Base-by-base conservation (phyloP, 345 rosid species). In the Nephelium lappaceum region DNA sequence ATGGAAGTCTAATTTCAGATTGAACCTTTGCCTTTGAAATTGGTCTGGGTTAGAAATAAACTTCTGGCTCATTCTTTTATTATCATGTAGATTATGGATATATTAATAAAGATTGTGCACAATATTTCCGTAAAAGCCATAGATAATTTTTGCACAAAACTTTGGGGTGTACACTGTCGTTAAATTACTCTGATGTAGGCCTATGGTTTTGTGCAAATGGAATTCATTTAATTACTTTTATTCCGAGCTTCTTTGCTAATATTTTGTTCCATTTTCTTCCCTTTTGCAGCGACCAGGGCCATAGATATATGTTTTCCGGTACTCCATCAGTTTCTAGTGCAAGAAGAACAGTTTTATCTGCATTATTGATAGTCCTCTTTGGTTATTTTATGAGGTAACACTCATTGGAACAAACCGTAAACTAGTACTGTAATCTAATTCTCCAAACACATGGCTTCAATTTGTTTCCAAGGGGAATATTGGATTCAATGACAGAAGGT, bases 261-360 rank as follows among this genome's bases (percentile, higher is more conserved):
- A 62, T 47, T 77, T 67, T 67, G 10, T 9, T 41, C 14, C 12
- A 67, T 51, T 5, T 27, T 38, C 47, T 69, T 80, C 11, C 36
- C 69, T 39, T 68, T 41, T 86, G 84, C 91, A 95, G 98, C 76
- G 93, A 92, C 81, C 98, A 95, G 80, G 88, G 91, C 72, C 85
- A 79, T n/a, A 91, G 94, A 73, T 84, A 87, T 62, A 82, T 80
- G 55, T 95, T 95, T 80, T 93, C 98, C 0, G 76, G 84, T 6
- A 84, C 93, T 60, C 3, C 85, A 5, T 69, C 89, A 0, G 57
- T 79, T 36, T 49, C 82, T 0, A 23, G 7, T 23, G 63, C 72
- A 74, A 83, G 84, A 66, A 81, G 69, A 84, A 73, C 74, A 73
- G 61, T 89, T 72, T 74, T 88, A 45, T 25, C 80, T 63, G 68